Evolutionary conservation across 2,329 filamentous ascomycete species (phyloP), one percentile per base, ranked within the genome.

Genomic region (Alternaria brassicae): DNA sequence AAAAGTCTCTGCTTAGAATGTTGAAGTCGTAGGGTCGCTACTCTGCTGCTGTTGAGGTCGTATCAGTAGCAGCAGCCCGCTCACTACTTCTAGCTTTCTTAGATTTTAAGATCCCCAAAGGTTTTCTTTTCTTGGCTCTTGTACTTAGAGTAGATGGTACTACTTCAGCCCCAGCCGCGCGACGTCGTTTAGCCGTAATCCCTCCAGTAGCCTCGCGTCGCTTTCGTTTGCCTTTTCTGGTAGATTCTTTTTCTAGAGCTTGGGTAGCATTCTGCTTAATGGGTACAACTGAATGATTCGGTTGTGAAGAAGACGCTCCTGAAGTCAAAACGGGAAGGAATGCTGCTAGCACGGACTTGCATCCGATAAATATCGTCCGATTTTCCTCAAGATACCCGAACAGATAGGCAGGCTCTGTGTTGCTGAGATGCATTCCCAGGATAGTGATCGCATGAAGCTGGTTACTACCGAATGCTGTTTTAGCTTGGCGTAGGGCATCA

Each of bases 361-460:
- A 2, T 54, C 56, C n/a, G 21, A 58, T 50, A 36, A 58, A 54
- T 49, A 58, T 50, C 23, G 50, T 58, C 44, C 23, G 42, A 54
- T 51, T 45, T 10, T n/a, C 17, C 50, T 58, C 3, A 50, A 58
- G 50, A 40, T n/a, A 45, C 50, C 34, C 21, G 15, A 58, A 58
- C 4, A 49, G 2, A 58, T 53, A 58, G 41, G 50, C 10, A 58
- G 56, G 56, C 36, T 58, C 56, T 8, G 42, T 58, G 34, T 50
- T 58, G 17, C 25, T 54, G n/a, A 58, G 56, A 42, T 40, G 21
- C n/a, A 50, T 54, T 49, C 56, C 50, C n/a, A 58, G 50, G 56
- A 58, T 9, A 58, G 56, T 58, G 21, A 58, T 45, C 3, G 28
- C 44, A 50, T 58, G 19, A 50, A 28, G 27, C 56, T 54, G 37